Percentiles rank a stretch among this genome's conserved stretches.
Conservation (phyloP, 441 rosid species). For the Bruguiera hainesii region DNA sequence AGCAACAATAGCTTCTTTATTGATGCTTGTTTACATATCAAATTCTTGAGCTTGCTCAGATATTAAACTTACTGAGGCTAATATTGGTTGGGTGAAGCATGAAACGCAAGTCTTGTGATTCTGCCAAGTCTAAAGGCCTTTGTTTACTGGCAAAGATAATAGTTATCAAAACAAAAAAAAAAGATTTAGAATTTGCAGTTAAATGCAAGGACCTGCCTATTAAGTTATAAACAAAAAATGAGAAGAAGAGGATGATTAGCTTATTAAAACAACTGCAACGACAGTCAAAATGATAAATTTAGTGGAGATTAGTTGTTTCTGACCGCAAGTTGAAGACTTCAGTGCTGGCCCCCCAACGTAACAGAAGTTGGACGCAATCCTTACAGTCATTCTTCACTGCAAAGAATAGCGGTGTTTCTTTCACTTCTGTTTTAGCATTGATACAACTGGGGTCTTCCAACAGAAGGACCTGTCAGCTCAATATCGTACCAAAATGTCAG, state of each 20-base stretch:
- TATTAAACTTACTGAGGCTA: conserved; percentile 55
- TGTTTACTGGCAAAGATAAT: conserved; percentile 44
- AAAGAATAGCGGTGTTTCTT: conserved; percentile 87
- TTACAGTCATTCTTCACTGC: conserved; percentile 74
- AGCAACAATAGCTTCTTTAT: conserved; percentile 2
- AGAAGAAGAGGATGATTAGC: background rate
- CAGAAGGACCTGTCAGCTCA: conserved; percentile 49
- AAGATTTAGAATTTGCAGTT: conserved; percentile 19
- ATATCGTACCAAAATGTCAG: conserved; percentile 15
- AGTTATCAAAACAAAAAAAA: conserved; percentile 5
- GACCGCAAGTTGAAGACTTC: conserved; percentile 83
- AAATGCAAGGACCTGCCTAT: conserved; percentile 10
- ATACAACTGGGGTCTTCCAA: conserved; percentile 48
- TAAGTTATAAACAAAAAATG: background rate
- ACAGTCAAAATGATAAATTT: conserved; percentile 9
- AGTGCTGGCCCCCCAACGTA: conserved; percentile 61
- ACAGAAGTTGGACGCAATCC: conserved; percentile 72
- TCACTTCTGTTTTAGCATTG: conserved; percentile 52
- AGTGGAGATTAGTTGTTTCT: conserved; percentile 25
- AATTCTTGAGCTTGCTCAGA: background rate
- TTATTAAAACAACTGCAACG: conserved; percentile 15
- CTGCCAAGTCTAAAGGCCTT: conserved; percentile 78
- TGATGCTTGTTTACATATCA: background rate
- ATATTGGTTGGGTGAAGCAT: conserved; percentile 55
- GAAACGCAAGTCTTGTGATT: conserved; percentile 83